Conservation (phyloP, 768 basidiomycete species). For the Trametes sanguinea region DNA sequence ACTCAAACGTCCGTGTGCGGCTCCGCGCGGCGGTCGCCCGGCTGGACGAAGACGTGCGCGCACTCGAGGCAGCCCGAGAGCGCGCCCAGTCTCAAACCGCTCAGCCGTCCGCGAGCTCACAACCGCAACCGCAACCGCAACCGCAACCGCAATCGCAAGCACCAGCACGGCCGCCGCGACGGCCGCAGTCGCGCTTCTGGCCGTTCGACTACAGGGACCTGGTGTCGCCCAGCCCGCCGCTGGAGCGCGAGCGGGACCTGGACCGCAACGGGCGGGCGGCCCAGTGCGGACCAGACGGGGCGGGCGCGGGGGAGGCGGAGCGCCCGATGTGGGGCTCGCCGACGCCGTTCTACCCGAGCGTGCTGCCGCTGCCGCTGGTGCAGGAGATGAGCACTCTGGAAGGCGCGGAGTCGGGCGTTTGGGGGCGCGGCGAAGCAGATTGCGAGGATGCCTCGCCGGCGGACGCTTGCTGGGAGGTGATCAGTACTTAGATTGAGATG, state of each 20-base stretch:
- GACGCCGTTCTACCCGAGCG: conserved; percentile 24
- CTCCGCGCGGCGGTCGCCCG: conserved; percentile 11
- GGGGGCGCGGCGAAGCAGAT: conserved; percentile 3
- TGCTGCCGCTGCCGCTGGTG: conserved; percentile 23
- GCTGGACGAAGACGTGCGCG: conserved; percentile 11
- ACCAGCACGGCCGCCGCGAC: not conserved
- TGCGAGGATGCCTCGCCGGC: conserved; percentile 13
- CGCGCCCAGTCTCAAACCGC: not conserved
- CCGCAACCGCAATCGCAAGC: not conserved
- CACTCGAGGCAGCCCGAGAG: conserved; percentile 9
- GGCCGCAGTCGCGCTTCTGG: not conserved
- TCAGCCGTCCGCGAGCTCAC: not conserved
- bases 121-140: not conserved
- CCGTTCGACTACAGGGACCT: not conserved
- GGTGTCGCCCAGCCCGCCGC: conserved; percentile 7
- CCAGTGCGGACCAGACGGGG: not conserved
- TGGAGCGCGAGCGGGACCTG: not conserved
- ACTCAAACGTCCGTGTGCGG: conserved; percentile 20
- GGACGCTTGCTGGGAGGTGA: conserved; percentile 9
- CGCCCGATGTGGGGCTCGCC: conserved; percentile 25
- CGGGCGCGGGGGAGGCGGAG: conserved; percentile 3
- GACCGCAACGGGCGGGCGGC: not conserved
- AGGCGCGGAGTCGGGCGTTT: conserved; percentile 15
- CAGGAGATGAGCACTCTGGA: conserved; percentile 10
- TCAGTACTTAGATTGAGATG: too few species aligned